These are phyloP conservation scores for Metschnikowia koreensis DNA, from an alignment of 805 yeast genomes.

Conservation along the genomic window DNA sequence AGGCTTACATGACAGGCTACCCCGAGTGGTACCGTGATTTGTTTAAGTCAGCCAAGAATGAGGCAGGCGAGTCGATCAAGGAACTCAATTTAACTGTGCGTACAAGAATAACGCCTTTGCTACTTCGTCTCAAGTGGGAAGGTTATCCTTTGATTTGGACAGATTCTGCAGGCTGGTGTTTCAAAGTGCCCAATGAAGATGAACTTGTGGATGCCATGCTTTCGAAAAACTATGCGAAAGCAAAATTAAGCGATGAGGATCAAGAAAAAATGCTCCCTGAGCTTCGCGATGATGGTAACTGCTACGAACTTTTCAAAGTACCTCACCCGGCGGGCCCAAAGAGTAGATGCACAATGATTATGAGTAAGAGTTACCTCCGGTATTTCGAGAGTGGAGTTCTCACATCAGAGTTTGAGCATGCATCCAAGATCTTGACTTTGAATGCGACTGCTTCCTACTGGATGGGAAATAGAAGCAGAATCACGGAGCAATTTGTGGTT, in stretches of 20 bases:
- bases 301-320: slow-evolving; percentile 55
- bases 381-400: slow-evolving; percentile 73
- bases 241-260: slow-evolving; percentile 31
- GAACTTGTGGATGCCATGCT: slow-evolving; percentile 26
- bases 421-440: slow-evolving; percentile 73
- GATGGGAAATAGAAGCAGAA: slow-evolving; percentile 87
- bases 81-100: slow-evolving; percentile 64
- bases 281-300: slow-evolving; percentile 22
- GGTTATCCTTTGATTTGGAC: slow-evolving; percentile 81
- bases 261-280: slow-evolving; percentile 22
- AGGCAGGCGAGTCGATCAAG: slow-evolving; percentile 31
- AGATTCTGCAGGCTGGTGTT: slow-evolving; percentile 84
- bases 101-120: slow-evolving; percentile 71
- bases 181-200: slow-evolving; percentile 52
- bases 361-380: slow-evolving; percentile 72
- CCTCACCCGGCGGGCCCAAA: slow-evolving; percentile 87
- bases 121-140: slow-evolving; percentile 82
- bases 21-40: slow-evolving; percentile 89
- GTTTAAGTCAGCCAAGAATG: slow-evolving; percentile 31
- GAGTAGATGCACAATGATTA: slow-evolving; percentile 68
- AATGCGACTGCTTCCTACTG: slow-evolving; percentile 86
- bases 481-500: slow-evolving; percentile 82
- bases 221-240: slow-evolving; percentile 38
- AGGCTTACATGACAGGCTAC: slow-evolving; percentile 76
- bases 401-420: slow-evolving; percentile 67